phyloP scores from a whole-genome alignment of 2,329 filamentous ascomycete genomes.

The Botrytis aclada region DNA sequence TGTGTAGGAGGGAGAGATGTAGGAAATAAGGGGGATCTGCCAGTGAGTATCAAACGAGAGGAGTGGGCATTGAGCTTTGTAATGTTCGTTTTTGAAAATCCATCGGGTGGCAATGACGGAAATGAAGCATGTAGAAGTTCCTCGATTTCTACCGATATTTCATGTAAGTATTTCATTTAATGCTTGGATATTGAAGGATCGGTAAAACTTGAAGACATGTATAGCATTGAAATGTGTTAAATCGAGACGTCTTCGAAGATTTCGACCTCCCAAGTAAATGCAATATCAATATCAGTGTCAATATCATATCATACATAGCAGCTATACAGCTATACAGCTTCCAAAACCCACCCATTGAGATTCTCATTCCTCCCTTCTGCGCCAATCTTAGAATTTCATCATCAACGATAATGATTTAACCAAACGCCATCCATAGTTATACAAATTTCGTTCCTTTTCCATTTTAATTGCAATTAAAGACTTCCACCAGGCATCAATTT shows the following conservation, averaged over 20 bases:
- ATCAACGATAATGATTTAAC: background rate
- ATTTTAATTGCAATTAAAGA: conserved; percentile 21
- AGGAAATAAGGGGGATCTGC: background rate
- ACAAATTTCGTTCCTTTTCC: background rate
- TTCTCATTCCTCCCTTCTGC: background rate
- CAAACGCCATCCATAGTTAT: conserved; percentile 7
- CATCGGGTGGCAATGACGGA: background rate
- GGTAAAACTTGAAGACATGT: too few relatives aligned
- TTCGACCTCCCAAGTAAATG: background rate
- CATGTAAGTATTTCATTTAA: background rate
- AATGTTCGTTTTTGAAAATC: background rate
- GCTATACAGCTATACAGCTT: background rate
- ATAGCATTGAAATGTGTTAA: too few relatives aligned
- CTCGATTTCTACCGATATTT: too few relatives aligned
- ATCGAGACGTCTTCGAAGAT: background rate
- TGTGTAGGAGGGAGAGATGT: background rate
- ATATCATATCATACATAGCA: background rate
- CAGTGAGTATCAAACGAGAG: background rate
- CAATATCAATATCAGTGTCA: background rate
- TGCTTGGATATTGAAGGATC: background rate
- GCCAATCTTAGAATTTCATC: background rate
- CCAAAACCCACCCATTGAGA: background rate
- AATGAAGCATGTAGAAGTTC: background rate
- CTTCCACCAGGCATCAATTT: conserved; percentile 30
- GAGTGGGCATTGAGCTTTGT: background rate